phyloP scores from a whole-genome alignment of 345 rosid species.

The Mallotus nudiflorus region DNA sequence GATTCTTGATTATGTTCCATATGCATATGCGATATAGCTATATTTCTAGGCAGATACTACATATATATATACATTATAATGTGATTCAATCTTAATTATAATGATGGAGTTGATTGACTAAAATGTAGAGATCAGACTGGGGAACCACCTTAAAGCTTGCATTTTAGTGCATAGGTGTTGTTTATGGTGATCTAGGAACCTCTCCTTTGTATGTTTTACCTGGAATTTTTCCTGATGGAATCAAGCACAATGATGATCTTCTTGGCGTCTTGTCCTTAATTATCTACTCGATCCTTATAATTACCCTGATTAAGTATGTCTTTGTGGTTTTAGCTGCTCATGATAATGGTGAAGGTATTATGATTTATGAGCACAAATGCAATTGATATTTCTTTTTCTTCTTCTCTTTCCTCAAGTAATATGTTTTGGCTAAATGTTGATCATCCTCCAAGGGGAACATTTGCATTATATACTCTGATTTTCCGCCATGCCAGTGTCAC shows the following conservation, averaged over 20 bases:
- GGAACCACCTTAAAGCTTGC: slow-evolving; percentile 16
- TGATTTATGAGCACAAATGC: too few species aligned
- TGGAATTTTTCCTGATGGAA: slow-evolving; percentile 19
- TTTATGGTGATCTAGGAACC: slow-evolving; percentile 23
- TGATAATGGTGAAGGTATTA: slow-evolving; percentile 24
- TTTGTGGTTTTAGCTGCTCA: slow-evolving; percentile 18
- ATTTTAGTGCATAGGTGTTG: slow-evolving; percentile 24
- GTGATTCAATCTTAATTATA: too few species aligned
- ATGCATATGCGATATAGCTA: too few species aligned
- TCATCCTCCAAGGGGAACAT: slow-evolving; percentile 53
- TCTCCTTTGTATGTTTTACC: too few species aligned
- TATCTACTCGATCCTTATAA: slow-evolving; percentile 9
- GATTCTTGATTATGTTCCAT: too few species aligned
- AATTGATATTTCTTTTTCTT: too few species aligned
- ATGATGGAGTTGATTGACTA: too few species aligned
- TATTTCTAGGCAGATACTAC: too few species aligned
- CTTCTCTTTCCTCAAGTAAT: too few species aligned
- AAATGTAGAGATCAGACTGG: background rate
- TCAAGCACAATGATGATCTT: slow-evolving; percentile 9
- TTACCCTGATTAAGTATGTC: slow-evolving; percentile 14
- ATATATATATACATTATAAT: too few species aligned
- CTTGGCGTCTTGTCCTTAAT: slow-evolving; percentile 13
- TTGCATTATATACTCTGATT: slow-evolving; percentile 55
- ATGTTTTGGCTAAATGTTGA: too few species aligned
- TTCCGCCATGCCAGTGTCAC: slow-evolving; percentile 46